Evolutionary conservation across 2,329 filamentous ascomycete species (phyloP).

Genomic region (Penicillium sp.): DNA sequence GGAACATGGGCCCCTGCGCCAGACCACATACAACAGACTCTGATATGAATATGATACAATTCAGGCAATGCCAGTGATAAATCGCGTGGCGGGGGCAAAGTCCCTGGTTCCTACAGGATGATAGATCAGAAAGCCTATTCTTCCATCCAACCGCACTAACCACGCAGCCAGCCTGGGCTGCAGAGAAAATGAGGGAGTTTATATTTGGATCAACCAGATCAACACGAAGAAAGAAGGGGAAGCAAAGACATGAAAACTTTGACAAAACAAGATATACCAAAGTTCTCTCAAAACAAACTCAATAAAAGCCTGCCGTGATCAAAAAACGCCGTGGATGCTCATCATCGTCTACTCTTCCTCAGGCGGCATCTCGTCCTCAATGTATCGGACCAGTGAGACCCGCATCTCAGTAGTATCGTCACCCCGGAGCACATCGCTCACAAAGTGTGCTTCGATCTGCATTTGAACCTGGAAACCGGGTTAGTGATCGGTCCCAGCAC

Average conservation of each 20-base stretch:
- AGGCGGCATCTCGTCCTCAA: conserved; percentile 95
- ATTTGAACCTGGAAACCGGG: conserved; percentile 69
- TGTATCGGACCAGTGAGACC: conserved; percentile 86
- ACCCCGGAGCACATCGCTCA: conserved; percentile 87
- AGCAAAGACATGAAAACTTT: background rate
- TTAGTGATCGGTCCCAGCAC: conserved; percentile 22
- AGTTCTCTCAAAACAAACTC: conserved; percentile 6
- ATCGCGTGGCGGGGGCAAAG: conserved; percentile 21
- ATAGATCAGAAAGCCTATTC: conserved; percentile 29
- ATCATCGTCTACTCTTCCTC: conserved; percentile 72
- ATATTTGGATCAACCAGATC: background rate
- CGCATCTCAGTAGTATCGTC: conserved; percentile 98
- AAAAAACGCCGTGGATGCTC: conserved; percentile 25
- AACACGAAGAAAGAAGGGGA: background rate
- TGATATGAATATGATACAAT: background rate
- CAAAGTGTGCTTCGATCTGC: conserved; percentile 96
- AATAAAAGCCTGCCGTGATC: background rate
- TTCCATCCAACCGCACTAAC: conserved; percentile 1
- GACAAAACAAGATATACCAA: conserved; percentile 3
- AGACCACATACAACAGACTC: conserved; percentile 3
- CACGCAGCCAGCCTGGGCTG: background rate
- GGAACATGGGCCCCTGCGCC: background rate
- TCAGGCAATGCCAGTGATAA: conserved; percentile 16
- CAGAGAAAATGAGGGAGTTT: background rate
- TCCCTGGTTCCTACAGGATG: conserved; percentile 13